Base-by-base conservation (phyloP, 106 monocot species). In the Vanilla planifolia region DNA sequence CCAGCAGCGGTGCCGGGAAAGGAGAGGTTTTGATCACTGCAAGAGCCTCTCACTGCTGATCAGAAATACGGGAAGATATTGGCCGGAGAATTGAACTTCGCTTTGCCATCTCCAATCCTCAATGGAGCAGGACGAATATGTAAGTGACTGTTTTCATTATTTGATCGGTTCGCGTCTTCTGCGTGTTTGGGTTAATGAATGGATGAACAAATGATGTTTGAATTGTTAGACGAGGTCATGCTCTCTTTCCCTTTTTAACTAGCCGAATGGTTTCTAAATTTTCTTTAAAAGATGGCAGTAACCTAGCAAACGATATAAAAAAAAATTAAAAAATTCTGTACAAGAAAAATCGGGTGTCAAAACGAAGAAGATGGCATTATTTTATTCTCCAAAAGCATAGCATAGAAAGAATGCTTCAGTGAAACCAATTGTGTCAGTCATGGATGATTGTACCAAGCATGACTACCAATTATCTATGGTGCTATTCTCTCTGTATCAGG, bases 111-210 rank as follows among this genome's bases (percentile, higher is more conserved):
- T n/a, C 33, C 48, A 48, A 21, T 37, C 6, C 24, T 24, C 30
- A 5, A 48, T 59, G 68, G 59, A 68, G 45, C 68, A 10, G 47
- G 45, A 35, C 20, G 68, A 68, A 45, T n/a, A 1, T 8, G 68
- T 59, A 36, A 59, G 45, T 35, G 8, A 20, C 41, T 24, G 9
- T 24, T 29, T 30, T 16, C 37, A 21, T 56, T 15, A 1, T 56
- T 33, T 25, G 19, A 19, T 46, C 1, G 10, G 28, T 44, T 46
- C 30, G 8, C 42, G 20, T 25, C 17, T 20, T 63, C 46, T 9
- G 63, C 14, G 28, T 11, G 26, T 13, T 40, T 3, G 8, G 61
- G 6, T 43, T 3, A 25, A 8, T 43, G 25, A 6, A 26, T 26
- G 3, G 14, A n/a, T 61, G 23, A 58, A 20, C 11, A 13, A 16